Base-by-base conservation (phyloP, 257 asterid genomes). In the Penstemon barbatus region DNA sequence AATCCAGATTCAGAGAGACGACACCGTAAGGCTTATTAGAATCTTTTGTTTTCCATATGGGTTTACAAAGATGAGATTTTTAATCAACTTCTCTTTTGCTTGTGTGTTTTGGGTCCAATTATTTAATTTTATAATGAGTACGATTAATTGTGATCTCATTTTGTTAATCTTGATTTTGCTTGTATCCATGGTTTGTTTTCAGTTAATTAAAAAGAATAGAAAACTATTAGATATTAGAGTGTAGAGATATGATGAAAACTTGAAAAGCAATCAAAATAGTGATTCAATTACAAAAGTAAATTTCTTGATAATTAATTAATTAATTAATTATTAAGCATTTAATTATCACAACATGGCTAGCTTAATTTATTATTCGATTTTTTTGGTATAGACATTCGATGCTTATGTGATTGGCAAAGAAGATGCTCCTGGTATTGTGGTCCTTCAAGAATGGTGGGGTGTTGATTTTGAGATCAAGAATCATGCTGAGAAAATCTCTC, bases 381-480 rank as follows among this genome's bases (percentile, higher is more conserved):
- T 63, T 33, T 48, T 25, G 12, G 38, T 55, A 46, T 72, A 89
- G 99, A 83, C 85, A 37, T 94, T 94, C 66, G 97, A 94, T 81
- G 99, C 96, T 3, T 94, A 94, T 61, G 96, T 94, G 73, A 76
- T 85, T 57, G 97, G 97, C 55, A 91, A 86, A 84, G 97, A 91
- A 3, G 84, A 91, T 77, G 97, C 97, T 72, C 97, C 99, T 19
- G 99, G 97, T 64, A 87, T 94, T 18, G 94, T 94, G 66, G 97
- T 94, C 81, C 83, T 94, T 66, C 99, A 94, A 61, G 99, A 94
- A 74, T 94, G 97, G 99, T 94, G 97, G 97, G 99, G 97, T 63
- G 93, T 94, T 55, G 99, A 94, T 78, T 94, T 77, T 75, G 97
- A 94, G 89, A 83, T 94, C 57, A 94, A 91, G 82, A 94, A 94